A percentile compares a stretch with the other conserved stretches of the same genome.
Evolutionary conservation across 352 stramenopile species (phyloP).

Genomic region (Phytophthora sansomeana): DNA sequence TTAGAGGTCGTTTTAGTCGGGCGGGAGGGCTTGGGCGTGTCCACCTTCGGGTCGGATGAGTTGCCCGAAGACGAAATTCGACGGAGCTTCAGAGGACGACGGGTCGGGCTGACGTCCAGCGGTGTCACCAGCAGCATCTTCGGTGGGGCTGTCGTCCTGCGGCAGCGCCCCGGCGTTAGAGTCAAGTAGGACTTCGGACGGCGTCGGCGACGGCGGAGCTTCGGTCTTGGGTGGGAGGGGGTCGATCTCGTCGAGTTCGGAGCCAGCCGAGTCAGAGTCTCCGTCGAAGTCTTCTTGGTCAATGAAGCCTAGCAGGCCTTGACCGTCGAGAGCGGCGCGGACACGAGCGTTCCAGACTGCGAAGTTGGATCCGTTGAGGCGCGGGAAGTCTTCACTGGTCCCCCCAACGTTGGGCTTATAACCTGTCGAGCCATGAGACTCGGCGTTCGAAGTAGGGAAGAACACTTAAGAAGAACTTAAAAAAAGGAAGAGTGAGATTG

Average conservation of each 20-base stretch:
- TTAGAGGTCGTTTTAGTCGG: background rate
- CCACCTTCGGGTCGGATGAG: background rate
- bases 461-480: no score
- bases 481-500: no score
- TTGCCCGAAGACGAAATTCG: conserved; percentile 1
- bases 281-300: no score
- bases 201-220: background rate
- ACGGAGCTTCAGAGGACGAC: background rate
- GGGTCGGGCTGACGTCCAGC: no score
- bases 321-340: conserved; percentile 15
- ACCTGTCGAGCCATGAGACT: conserved; percentile 19
- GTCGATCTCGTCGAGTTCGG: background rate
- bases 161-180: background rate
- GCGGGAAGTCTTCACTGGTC: conserved; percentile 4
- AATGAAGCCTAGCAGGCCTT: conserved; percentile 10
- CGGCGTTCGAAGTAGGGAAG: no score
- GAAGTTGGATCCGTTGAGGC: conserved; percentile 29
- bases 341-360: conserved; percentile 14
- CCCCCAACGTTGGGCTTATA: conserved; percentile 15
- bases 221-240: background rate
- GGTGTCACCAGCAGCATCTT: background rate
- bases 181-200: background rate
- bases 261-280: background rate
- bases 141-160: background rate
- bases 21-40: no score